These are phyloP conservation scores for Saksenaea vasiformis DNA, from an alignment of 371 early-diverging fungal genomes.

Conservation along the genomic window DNA sequence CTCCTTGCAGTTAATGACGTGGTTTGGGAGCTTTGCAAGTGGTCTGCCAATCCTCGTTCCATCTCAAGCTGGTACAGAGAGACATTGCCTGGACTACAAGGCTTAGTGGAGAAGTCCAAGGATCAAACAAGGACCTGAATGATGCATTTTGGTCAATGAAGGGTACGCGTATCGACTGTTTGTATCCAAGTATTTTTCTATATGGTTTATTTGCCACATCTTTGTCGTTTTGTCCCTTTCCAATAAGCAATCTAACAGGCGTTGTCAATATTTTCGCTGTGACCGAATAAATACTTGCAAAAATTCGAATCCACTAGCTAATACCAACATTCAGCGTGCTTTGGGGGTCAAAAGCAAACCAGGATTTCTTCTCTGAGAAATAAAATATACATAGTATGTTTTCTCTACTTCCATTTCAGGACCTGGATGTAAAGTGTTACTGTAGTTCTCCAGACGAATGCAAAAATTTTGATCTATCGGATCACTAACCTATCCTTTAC, in stretches of 20 bases:
- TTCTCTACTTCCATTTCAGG: no score
- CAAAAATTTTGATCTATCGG: no score
- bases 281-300: no score
- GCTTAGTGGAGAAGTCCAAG: background rate
- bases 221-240: background rate
- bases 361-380: no score
- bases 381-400: no score
- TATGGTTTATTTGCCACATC: background rate
- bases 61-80: background rate
- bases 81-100: background rate
- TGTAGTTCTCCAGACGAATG: no score
- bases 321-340: no score
- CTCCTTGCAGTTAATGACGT: conserved; percentile 7
- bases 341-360: no score
- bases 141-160: background rate
- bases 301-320: no score
- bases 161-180: background rate
- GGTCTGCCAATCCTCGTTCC: background rate
- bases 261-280: no score
- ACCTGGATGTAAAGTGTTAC: no score
- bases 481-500: no score
- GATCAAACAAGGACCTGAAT: background rate
- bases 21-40: background rate
- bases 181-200: background rate
- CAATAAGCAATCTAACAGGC: background rate